Conservation (phyloP, 2,329 filamentous ascomycete species). For the Beauveria varroae region DNA sequence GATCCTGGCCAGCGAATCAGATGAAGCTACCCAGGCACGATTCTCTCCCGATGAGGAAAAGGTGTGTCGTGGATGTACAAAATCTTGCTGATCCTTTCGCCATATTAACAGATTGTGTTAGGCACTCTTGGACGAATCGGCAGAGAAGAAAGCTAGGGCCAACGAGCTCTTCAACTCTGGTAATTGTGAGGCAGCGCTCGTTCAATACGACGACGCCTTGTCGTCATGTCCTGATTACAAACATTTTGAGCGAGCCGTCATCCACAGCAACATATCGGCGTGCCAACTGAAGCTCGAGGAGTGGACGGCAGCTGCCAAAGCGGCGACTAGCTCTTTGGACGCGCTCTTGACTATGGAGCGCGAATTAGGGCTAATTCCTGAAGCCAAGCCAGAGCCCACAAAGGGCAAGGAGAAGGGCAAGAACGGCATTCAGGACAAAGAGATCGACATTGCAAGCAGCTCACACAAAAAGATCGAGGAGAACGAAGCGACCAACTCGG, state of each 20-base stretch:
- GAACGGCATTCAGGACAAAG: constrained; percentile 22
- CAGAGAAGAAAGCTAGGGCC: constrained; percentile 64
- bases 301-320: constrained; percentile 75
- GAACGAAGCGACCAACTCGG: neutral
- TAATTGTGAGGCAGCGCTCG: constrained; percentile 69
- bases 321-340: constrained; percentile 66
- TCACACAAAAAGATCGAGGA: neutral
- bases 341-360: constrained; percentile 40
- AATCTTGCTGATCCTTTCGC: no score
- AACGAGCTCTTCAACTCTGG: constrained; percentile 71
- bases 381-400: constrained; percentile 36
- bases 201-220: constrained; percentile 74
- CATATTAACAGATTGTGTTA: constrained; percentile 23
- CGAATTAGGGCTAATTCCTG: constrained; percentile 19
- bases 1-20: neutral
- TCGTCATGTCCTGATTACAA: constrained; percentile 74
- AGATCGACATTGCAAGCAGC: constrained; percentile 24
- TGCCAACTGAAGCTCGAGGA: constrained; percentile 79
- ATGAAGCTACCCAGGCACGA: neutral
- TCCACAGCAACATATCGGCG: constrained; percentile 82
- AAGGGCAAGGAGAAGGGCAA: neutral
- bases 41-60: constrained; percentile 6
- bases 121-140: constrained; percentile 64
- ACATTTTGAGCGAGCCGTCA: constrained; percentile 79
- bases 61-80: neutral